Base-by-base conservation (phyloP, 495 filamentous ascomycete species). In the Aspergillus taichungensis region DNA sequence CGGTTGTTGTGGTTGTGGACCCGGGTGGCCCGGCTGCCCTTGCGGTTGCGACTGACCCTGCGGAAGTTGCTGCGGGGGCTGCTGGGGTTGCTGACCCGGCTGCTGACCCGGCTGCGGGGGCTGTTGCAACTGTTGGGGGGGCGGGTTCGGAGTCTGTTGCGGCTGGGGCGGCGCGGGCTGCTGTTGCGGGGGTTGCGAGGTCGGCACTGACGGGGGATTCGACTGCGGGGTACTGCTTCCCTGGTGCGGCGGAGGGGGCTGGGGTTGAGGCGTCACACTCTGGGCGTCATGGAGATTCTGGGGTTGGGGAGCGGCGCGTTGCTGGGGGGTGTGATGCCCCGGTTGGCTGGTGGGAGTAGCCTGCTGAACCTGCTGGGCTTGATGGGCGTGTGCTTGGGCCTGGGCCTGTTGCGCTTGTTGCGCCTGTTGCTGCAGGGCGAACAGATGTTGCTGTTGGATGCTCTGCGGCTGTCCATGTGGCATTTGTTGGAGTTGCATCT, bases 381-480 rank as follows among this genome's bases (percentile, higher is more conserved):
- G 69, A 37, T 69, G 66, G 30, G 56, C 57, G 46, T 61, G 60
- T 32, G 60, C 56, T 51, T 30, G 55, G 27, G 49, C 74, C 28
- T 61, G 59, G n/a, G 50, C 73, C 38, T 62, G 71, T 56, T 45
- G 59, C 36, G 48, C 74, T 32, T 51, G 54, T 31, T 56, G 74
- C 6, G 63, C 61, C 38, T 66, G 69, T 27, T 68, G 67, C 51
- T 67, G 60, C 8, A 60, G 59, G 12, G 65, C 49, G 12, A 64
- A 66, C 24, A 75, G 72, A 48, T 78, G 76, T 38, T 73, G 70
- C 24, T 73, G 71, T 31, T 71, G 71, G 27, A 67, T 54, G 47
- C 69, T 75, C 47, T 71, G 67, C 1, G 74, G 71, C 41, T 78
- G 77, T 38, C 66, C 68, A 54, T 77, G 74, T 3, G 69, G 70